These are phyloP conservation scores for Scheffersomyces lignicola DNA, from an alignment of 1,139 yeast genomes.

Conservation along the genomic window DNA sequence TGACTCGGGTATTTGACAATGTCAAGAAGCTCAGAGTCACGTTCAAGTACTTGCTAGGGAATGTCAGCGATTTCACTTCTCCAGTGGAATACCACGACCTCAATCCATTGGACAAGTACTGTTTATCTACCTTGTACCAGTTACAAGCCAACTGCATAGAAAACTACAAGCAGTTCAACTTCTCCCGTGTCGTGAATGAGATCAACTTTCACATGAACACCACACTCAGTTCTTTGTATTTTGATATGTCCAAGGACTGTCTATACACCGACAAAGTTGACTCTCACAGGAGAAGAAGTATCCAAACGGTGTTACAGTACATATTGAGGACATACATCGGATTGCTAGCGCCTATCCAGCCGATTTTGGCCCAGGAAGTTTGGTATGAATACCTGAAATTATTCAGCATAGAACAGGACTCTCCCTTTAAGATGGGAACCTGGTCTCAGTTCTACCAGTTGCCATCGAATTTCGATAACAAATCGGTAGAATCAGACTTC, in stretches of 20 bases:
- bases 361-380: conserved; percentile 82
- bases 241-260: conserved; percentile 83
- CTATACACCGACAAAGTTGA: conserved; percentile 65
- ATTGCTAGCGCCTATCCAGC: conserved; percentile 77
- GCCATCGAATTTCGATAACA: conserved; percentile 25
- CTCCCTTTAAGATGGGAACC: conserved; percentile 57
- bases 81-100: conserved; percentile 37
- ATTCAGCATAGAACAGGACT: conserved; percentile 28
- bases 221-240: conserved; percentile 78
- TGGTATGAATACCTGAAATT: conserved; percentile 59
- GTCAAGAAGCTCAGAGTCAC: conserved; percentile 82
- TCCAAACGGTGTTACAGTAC: conserved; percentile 70
- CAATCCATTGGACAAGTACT: conserved; percentile 61
- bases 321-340: conserved; percentile 63
- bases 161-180: conserved; percentile 60
- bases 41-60: conserved; percentile 78
- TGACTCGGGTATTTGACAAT: conserved; percentile 75
- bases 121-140: conserved; percentile 54
- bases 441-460: conserved; percentile 30
- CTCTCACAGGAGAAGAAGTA: conserved; percentile 57
- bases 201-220: conserved; percentile 73
- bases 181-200: conserved; percentile 63
- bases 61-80: conserved; percentile 43
- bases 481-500: conserved; percentile 40
- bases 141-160: conserved; percentile 44